Base-by-base conservation (phyloP, 805 yeast species). In the Torulaspora indica region DNA sequence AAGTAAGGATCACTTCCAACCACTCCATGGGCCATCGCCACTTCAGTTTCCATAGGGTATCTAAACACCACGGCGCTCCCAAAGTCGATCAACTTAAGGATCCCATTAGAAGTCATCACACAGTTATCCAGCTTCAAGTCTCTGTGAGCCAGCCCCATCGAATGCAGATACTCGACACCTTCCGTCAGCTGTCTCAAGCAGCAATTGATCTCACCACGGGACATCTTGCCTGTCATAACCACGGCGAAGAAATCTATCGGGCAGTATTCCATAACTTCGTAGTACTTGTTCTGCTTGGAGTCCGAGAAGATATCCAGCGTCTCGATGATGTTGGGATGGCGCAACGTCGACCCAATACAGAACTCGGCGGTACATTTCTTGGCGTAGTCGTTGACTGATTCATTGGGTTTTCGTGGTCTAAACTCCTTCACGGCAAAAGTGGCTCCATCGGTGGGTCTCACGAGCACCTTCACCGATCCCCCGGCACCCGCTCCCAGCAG, bases 291-390 rank as follows among this genome's bases (percentile, higher is more conserved):
- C 55, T 78, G 79, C 53, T 81, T 83, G 50, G 77, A 74, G 48
- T 69, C 73, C 29, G 69, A 65, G 22, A 66, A 66, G 42, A 86
- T 80, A 66, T 85, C 95, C 54, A 85, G 70, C 2, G 93, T 85
- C 58, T 83, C 79, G 54, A 85, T 84, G 50, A 85, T 77, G 62
- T 85, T 85, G 42, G 91, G 88, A 66, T 85, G 93, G 54, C 81
- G 84, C 47, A 85, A 70, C 15, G 91, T 83, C 17, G 87, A 80
- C 12, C 95, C 95, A 46, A 85, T 84, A 66, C 93, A 83, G 62
- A 82, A 85, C 60, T 85, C 95, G n/a, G 90, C 88, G 1, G 91
- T 85, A 60, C 90, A 84, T 67, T 85, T 85, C 53, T 82, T 80
- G n/a, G 89, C 84, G 58, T 85, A 85, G 51, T 85, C 93, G 60